Evolutionary conservation across 192 early-diverging fungal genomes (phyloP).

Genomic region (Powellomyces hirtus): DNA sequence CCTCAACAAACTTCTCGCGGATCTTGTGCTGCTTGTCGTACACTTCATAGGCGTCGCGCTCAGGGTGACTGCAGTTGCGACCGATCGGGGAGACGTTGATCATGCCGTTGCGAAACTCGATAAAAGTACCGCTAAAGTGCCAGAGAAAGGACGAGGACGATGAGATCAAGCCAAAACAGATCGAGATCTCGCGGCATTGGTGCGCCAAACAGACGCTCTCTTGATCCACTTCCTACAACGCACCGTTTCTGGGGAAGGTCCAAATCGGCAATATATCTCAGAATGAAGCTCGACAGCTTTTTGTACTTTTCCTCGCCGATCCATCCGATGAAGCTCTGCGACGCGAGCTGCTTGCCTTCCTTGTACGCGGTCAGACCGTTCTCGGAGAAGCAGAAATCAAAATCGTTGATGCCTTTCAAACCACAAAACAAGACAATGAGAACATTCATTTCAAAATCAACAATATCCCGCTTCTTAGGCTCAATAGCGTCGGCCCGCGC

Average conservation of each 20-base stretch:
- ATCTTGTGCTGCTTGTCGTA: constrained; percentile 85
- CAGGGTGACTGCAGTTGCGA: constrained; percentile 85
- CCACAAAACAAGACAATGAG: no score
- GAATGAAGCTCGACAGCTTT: constrained; percentile 87
- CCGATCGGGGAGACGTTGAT: constrained; percentile 98
- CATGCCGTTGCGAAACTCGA: constrained; percentile 99
- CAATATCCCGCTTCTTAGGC: no score
- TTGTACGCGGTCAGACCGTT: constrained; percentile 96
- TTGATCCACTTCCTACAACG: constrained; percentile 2
- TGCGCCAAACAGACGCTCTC: background rate
- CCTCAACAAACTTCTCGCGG: constrained; percentile 82
- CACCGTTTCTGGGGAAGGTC: constrained; percentile 93
- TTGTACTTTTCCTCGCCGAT: constrained; percentile 92
- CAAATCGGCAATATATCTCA: constrained; percentile 92
- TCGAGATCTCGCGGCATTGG: no score
- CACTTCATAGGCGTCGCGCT: constrained; percentile 88
- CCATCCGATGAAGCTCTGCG: constrained; percentile 84
- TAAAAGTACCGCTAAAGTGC: constrained; percentile 78
- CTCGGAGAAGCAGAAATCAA: constrained; percentile 96
- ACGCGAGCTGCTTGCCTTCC: constrained; percentile 65
- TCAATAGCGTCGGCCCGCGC: no score
- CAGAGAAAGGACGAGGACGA: background rate
- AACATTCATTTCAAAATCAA: no score
- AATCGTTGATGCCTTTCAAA: constrained; percentile 67
- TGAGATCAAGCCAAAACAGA: background rate